Evolutionary conservation across 2,329 filamentous ascomycete species (phyloP).

Genomic region (Myriosclerotinia curreyana): DNA sequence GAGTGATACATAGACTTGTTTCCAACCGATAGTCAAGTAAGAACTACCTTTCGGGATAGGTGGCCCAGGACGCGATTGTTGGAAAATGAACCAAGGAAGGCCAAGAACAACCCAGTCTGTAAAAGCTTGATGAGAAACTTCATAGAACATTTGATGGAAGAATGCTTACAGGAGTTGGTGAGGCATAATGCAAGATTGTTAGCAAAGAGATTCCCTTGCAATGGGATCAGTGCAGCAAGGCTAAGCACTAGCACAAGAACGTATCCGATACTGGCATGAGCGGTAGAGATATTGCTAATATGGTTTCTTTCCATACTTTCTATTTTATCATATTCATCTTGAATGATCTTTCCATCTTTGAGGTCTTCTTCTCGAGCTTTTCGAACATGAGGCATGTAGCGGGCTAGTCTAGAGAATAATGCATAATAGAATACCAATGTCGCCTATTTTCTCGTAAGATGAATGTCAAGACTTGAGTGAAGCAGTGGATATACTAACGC

Average conservation of each 20-base stretch:
- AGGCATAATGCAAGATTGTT: constrained; percentile 44
- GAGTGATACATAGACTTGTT: constrained; percentile 43
- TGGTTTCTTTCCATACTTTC: constrained; percentile 45
- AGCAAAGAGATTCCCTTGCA: constrained; percentile 40
- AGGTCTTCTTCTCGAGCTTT: constrained; percentile 44
- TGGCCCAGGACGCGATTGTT: constrained; percentile 43
- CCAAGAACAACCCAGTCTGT: constrained; percentile 44
- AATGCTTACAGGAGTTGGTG: constrained; percentile 43
- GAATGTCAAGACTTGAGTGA: neutral
- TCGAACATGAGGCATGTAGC: constrained; percentile 44
- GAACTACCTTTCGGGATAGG: constrained; percentile 43
- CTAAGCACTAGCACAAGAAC: constrained; percentile 43
- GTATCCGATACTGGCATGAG: constrained; percentile 45
- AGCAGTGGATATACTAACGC: neutral
- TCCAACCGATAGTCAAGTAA: constrained; percentile 44
- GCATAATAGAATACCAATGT: constrained; percentile 46
- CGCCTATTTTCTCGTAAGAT: constrained; percentile 31
- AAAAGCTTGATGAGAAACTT: neutral
- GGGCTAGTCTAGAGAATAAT: constrained; percentile 42
- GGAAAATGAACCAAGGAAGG: constrained; percentile 46
- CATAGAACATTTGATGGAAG: neutral
- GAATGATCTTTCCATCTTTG: constrained; percentile 41
- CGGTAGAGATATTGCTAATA: constrained; percentile 45
- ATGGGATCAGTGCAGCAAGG: constrained; percentile 42
- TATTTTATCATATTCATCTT: constrained; percentile 43